Base-by-base conservation (phyloP, 257 asterid species). In the Catharanthus roseus region DNA sequence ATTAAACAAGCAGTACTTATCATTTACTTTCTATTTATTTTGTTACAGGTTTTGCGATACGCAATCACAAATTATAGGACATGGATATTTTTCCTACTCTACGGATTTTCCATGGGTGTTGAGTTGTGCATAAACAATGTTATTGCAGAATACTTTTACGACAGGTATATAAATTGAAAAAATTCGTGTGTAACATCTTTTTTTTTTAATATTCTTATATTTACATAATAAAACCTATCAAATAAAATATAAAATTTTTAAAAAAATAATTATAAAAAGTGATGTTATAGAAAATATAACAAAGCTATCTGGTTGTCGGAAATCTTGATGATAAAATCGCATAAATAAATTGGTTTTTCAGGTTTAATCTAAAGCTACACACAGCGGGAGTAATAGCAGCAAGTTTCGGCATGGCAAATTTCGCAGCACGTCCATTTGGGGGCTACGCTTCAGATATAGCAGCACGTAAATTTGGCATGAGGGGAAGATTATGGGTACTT, bases 31-130 rank as follows among this genome's bases (percentile, higher is more conserved):
- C 45, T 64, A 11, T 54, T 29, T 68, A 16, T 9, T 3, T 8
- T 58, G 44, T 63, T 23, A n/a, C 77, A 84, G 90, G 82, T 86
- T 38, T 23, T 86, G 0, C 65, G 73, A 56, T 69, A 80, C 21
- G 93, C 89, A 7, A 79, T 71, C 9, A 80, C 86, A 34, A 87
- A 87, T 67, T 85, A 83, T 81, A 82, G 86, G 39, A 85, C 90
- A 42, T 87, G 93, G 93, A 70, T 85, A 4, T 87, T 85, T 41
- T 86, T 81, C n/a, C 79, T 85, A 24, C 73, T 85, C 18, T 85
- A 84, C 23, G 89, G 90, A 42, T 85, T 70, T 70, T 87, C 90
- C 11, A 83, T 85, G 88, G 93, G 90, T 12, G 86, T 87, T 26
- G 86, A 87, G 62, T 57, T 85, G 19, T 76, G 84, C 47, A 85